Base-by-base conservation (phyloP, 768 basidiomycete species). In the Agaricus subrufescens region DNA sequence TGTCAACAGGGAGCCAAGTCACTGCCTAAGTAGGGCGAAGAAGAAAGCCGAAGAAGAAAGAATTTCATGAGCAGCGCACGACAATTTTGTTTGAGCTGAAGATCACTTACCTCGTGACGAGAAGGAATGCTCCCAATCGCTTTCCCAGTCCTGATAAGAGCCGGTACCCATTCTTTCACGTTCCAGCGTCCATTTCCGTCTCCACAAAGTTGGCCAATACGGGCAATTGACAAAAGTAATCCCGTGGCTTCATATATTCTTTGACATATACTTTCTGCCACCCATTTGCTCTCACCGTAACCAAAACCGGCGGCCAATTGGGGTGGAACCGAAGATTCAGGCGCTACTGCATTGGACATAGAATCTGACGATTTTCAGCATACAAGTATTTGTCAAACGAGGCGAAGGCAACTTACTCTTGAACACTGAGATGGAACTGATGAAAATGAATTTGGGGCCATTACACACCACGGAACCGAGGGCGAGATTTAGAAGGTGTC, bases 161-260 rank as follows among this genome's bases (percentile, higher is more conserved):
- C 45, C 26, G 78, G 76, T 25, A 78, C 63, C 79, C 79, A 80
- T 53, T 80, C 78, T 2, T 56, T 60, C 10, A 63, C 54, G 53
- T 71, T 76, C 79, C 79, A 80, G 14, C 61, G 58, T 0, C 79
- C 77, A 52, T 71, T 74, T 4, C 59, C 53, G 3, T 75, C 76
- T 2, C 78, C 79, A 27, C 66, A 65, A 1, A 80, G 59, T 63
- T 79, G 78, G 1, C 77, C 79, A 15, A 77, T 65, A 4, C 79
- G 73, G 1, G 77, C 71, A 9, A 73, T 66, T 15, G 27, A 27
- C 27, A 14, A 9, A 12, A 15, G 4, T 9, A 47, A 14, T 7
- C 26, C 25, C 3, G 46, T 47, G 9, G 10, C 26, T 31, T 47
- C 26, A n/a, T 12, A 3, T 12, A 30, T n/a, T 4, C 46, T 27